A percentile compares a stretch with the other conserved stretches of the same genome.
These are phyloP conservation scores for Penicillium cinerascens DNA, from an alignment of 495 filamentous ascomycete species.

Conservation along the genomic window DNA sequence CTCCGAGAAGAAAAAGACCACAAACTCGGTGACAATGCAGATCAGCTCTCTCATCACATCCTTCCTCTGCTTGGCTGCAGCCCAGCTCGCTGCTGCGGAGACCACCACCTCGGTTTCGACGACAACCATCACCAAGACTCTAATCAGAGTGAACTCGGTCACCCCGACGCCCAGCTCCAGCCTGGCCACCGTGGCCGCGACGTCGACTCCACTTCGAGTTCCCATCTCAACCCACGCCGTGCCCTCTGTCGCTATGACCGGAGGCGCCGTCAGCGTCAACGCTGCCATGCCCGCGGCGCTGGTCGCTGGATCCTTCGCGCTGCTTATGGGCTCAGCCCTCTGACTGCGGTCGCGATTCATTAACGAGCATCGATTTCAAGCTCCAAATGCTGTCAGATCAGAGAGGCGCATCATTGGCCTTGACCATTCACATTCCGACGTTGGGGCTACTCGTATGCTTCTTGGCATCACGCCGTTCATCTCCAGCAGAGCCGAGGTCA, in stretches of 20 bases:
- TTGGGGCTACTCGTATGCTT: no score
- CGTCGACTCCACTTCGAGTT: slow-evolving; percentile 23
- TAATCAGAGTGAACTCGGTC: slow-evolving; percentile 30
- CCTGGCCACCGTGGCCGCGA: slow-evolving; percentile 14
- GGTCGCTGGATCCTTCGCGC: slow-evolving; percentile 36
- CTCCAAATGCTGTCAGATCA: no score
- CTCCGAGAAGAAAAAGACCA: no score
- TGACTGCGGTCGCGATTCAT: slow-evolving; percentile 18
- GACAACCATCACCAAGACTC: slow-evolving; percentile 34
- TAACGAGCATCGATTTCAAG: no score
- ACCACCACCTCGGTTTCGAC: slow-evolving; percentile 29
- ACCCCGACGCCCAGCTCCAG: slow-evolving; percentile 23
- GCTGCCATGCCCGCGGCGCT: slow-evolving; percentile 34
- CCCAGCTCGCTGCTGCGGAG: slow-evolving; percentile 28
- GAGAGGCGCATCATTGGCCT: no score
- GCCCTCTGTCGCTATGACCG: slow-evolving; percentile 19
- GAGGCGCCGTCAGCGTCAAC: slow-evolving; percentile 20
- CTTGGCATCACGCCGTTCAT: slow-evolving; percentile 14
- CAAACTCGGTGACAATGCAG: no score
- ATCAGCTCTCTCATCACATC: slow-evolving; percentile 31
- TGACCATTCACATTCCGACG: no score
- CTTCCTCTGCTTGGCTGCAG: slow-evolving; percentile 34
- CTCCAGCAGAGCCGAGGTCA: slow-evolving; percentile 25
- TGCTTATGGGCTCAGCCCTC: slow-evolving; percentile 34
- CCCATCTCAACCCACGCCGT: slow-evolving; percentile 15